phyloP scores from a whole-genome alignment of 441 rosid genomes.

The Aquilaria agallochum region DNA sequence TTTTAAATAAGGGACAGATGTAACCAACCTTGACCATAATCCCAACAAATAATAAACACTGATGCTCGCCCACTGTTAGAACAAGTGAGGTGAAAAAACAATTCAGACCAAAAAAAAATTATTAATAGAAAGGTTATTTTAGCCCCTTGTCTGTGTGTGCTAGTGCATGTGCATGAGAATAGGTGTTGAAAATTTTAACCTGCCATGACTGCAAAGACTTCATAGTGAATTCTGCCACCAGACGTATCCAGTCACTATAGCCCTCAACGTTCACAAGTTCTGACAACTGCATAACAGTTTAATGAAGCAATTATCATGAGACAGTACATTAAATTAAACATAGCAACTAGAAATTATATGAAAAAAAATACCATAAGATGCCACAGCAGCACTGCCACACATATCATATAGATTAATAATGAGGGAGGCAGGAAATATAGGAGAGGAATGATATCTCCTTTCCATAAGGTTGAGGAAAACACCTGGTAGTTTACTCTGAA shows the following conservation, averaged over 20 bases:
- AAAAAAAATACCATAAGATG: background rate
- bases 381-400: background rate
- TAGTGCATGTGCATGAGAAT: background rate
- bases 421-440: background rate
- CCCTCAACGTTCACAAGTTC: conserved; percentile 99
- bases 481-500: conserved; percentile 98
- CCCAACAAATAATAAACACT: conserved; percentile 97
- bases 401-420: conserved; percentile 5
- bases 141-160: too few species aligned
- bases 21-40: conserved; percentile 95
- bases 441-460: background rate
- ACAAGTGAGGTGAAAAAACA: background rate
- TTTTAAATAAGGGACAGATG: conserved; percentile 90
- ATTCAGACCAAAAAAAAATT: conserved; percentile 6
- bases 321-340: background rate
- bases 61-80: conserved; percentile 97
- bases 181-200: conserved; percentile 34
- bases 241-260: conserved; percentile 95
- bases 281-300: conserved; percentile 66
- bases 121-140: too few species aligned
- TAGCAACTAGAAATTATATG: conserved; percentile 4
- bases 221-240: conserved; percentile 95
- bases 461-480: conserved; percentile 8
- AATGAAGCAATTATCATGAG: conserved; percentile 11
- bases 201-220: conserved; percentile 99